Evolutionary conservation across 148 eudicot species (phyloP), one percentile per base, ranked within the genome.

Genomic region (Rhododendron molle): DNA sequence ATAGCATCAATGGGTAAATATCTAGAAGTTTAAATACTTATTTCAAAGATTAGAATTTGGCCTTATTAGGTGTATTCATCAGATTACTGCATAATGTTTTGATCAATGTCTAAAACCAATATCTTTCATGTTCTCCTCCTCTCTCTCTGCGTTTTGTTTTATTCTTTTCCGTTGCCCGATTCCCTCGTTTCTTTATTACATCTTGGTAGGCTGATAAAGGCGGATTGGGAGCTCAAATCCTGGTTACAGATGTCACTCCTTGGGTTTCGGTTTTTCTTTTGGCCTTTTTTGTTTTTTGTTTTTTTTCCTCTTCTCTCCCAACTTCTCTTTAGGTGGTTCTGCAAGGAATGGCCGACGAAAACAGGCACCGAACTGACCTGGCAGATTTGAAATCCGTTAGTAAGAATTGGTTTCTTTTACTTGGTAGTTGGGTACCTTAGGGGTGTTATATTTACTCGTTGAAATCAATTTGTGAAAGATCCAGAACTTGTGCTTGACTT

Each of bases 131-230:
- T 12, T n/a, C 74, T 16, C 21, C 16, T 44, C 65, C 65, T 78
- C 32, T 30, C 52, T 80, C 44, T 60, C 58, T 9, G 23, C 20
- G 5, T 34, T 18, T 38, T 47, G 38, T 67, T 40, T 84, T 77
- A 18, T 52, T 44, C 43, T 84, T 69, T 38, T 28, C 47, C 40
- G 34, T 56, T 15, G 80, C 80, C 16, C 36, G 36, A 34, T 40
- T 60, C 60, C 83, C 74, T 85, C 26, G 10, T 77, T 21, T 36
- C 54, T 54, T 77, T 56, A 49, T 72, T 10, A n/a, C 83, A 73
- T 83, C 44, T 54, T 88, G 77, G 81, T 88, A 83, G 88, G 88
- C 47, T 28, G 81, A 76, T 82, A 46, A 30, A 46, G 83, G 82
- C 78, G 78, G 88, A 83, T 26, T 83, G 77, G 28, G 62, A 83